A percentile compares a stretch with the other conserved stretches of the same genome.
phyloP scores from a whole-genome alignment of 2,329 filamentous ascomycete genomes.

The Stachybotrys elegans region DNA sequence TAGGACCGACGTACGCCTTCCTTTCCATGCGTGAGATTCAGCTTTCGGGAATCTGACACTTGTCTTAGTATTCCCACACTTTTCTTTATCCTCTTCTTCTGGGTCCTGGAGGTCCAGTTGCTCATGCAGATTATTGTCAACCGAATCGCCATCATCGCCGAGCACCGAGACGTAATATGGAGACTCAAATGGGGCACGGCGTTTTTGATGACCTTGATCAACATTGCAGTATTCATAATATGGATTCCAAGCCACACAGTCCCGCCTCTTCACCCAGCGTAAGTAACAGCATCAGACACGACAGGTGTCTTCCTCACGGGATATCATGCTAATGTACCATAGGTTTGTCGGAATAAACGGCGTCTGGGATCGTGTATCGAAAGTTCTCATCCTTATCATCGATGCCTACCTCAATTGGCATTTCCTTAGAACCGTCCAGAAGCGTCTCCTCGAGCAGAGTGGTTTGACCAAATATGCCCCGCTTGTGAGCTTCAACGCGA shows the following conservation, averaged over 20 bases:
- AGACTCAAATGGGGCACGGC: slow-evolving; percentile 43
- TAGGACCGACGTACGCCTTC: slow-evolving; percentile 22
- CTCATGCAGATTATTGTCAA: slow-evolving; percentile 53
- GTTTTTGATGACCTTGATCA: slow-evolving; percentile 40
- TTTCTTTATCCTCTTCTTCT: slow-evolving; percentile 32
- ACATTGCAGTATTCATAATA: slow-evolving; percentile 48
- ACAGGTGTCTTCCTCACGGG: background rate
- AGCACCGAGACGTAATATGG: slow-evolving; percentile 28
- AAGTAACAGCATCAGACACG: slow-evolving; percentile 10
- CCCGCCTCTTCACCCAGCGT: slow-evolving; percentile 32
- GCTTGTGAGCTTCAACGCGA: slow-evolving; percentile 43
- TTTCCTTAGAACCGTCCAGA: slow-evolving; percentile 42
- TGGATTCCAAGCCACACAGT: slow-evolving; percentile 43
- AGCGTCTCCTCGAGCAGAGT: slow-evolving; percentile 38
- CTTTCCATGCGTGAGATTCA: too few species aligned
- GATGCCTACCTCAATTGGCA: slow-evolving; percentile 48
- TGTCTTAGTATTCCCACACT: slow-evolving; percentile 22
- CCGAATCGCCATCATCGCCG: slow-evolving; percentile 43
- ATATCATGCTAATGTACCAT: background rate
- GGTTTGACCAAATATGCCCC: slow-evolving; percentile 45
- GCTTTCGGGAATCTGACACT: background rate
- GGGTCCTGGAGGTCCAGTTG: slow-evolving; percentile 43
- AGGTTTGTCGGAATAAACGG: slow-evolving; percentile 38
- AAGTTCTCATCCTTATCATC: slow-evolving; percentile 44
- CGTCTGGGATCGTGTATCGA: slow-evolving; percentile 48